Evolutionary conservation across 2,329 filamentous ascomycete genomes (phyloP).

Genomic region (Monilinia fructigena): DNA sequence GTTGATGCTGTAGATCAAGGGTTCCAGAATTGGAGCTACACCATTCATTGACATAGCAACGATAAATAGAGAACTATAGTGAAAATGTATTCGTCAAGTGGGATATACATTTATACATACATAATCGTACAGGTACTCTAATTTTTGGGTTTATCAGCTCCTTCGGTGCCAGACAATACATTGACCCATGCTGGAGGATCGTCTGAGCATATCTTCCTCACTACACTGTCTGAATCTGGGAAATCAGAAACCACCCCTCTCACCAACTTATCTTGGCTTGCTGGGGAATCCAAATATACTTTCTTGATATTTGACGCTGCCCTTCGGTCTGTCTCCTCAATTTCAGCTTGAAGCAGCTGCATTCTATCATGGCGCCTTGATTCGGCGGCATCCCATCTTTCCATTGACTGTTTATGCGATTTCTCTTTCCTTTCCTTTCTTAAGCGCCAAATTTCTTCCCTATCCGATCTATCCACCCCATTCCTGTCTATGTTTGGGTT

Average conservation of each 20-base stretch:
- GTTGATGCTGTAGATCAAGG: not conserved
- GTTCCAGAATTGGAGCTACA: not conserved
- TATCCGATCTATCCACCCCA: not conserved
- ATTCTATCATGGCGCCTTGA: not conserved
- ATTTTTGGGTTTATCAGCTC: not conserved
- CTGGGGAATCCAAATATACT: not conserved
- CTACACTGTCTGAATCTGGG: too few relatives aligned
- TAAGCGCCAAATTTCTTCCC: constrained; percentile 2
- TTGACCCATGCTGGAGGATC: too few relatives aligned
- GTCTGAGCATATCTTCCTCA: not conserved
- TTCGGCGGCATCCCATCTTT: not conserved
- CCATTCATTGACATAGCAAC: not conserved
- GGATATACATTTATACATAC: not conserved
- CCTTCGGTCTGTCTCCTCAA: not conserved
- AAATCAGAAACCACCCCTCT: too few relatives aligned
- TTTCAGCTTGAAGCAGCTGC: not conserved
- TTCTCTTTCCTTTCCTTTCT: not conserved
- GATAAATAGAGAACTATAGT: not conserved
- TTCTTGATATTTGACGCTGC: not conserved
- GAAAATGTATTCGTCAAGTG: not conserved
- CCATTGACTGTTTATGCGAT: not conserved
- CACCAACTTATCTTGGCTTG: not conserved
- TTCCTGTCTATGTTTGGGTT: not conserved
- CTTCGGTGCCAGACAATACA: not conserved
- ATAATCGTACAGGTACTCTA: constrained; percentile 1